Evolutionary conservation across 306 rosid genomes (phyloP), one percentile per base, ranked within the genome.

Genomic region (Corylus heterophylla): DNA sequence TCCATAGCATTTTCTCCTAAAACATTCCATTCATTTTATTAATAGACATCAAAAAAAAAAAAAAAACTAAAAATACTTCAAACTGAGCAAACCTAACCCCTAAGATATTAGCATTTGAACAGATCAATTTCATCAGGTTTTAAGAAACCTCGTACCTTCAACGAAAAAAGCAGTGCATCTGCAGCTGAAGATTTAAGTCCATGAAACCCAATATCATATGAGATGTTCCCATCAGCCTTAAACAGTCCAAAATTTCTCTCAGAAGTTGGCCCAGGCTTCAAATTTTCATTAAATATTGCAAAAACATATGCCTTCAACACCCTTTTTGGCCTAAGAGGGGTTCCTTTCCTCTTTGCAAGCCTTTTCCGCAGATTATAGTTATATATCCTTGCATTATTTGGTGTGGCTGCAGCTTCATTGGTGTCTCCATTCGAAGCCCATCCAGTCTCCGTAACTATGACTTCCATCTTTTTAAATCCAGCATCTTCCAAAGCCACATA

Each of bases 321-420:
- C 82, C 54, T 87, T 80, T 90, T 87, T 48, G 98, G 99, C 77
- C 98, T 90, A 62, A 88, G 87, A 4, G 99, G 99, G 70, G 99
- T 95, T 78, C 98, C 99, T 87, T 93, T 95, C 87, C 49, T 91
- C 88, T 91, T 91, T 0, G 99, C 99, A 69, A 95, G 91, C 83
- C 99, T 88, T 79, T 95, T 95, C 54, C 98, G 89, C 51, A 95
- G 84, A 77, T 95, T 95, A 82, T 90, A 93, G 81, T 95, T 93
- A 79, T 91, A 95, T 2, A 92, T 93, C 90, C 92, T 90, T 1
- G 98, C 98, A 81, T 95, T 91, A 78, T 62, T 83, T 18, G 13
- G 42, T 13, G 90, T 93, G 50, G 99, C 99, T 69, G 91, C 98
- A 58, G 86, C 74, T 87, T 95, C 97, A 48, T 17, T 88, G 58